Evolutionary conservation across 495 filamentous ascomycete species (phyloP).

Genomic region (Cudoniella acicularis): DNA sequence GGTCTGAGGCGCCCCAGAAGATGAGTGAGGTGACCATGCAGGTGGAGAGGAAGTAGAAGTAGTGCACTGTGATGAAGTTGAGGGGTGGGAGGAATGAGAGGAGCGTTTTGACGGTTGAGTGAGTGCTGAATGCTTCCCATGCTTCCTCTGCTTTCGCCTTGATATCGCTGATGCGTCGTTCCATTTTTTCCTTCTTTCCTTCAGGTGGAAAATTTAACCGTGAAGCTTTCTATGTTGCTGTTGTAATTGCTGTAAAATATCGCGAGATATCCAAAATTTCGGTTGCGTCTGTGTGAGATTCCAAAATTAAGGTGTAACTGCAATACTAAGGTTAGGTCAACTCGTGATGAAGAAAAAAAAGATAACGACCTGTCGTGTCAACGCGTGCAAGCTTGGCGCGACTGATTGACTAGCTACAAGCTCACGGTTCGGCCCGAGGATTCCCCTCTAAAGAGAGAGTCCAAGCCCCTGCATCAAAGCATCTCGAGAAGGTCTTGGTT

Average conservation of each 20-base stretch:
- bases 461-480: no score
- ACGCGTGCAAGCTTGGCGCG: no score
- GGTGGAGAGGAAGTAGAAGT: conserved; percentile 71
- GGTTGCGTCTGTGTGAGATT: background rate
- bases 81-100: conserved; percentile 42
- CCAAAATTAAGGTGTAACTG: background rate
- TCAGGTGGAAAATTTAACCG: no score
- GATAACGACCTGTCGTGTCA: no score
- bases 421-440: background rate
- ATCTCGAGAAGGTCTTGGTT: no score
- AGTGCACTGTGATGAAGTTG: conserved; percentile 77
- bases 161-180: background rate
- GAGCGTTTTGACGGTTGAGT: background rate
- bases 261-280: no score
- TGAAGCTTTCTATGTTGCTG: no score
- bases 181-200: no score
- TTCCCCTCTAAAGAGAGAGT: no score
- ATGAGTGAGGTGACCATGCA: conserved; percentile 63
- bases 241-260: no score
- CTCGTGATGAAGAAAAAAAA: no score
- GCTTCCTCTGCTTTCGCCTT: background rate
- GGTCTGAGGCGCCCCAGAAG: conserved; percentile 68
- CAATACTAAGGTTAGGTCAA: background rate
- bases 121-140: background rate
- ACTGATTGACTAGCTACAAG: background rate